Percentiles rank a stretch among this genome's conserved stretches.
phyloP scores from a whole-genome alignment of 1,139 yeast species.

The Kodamaea suecica region DNA sequence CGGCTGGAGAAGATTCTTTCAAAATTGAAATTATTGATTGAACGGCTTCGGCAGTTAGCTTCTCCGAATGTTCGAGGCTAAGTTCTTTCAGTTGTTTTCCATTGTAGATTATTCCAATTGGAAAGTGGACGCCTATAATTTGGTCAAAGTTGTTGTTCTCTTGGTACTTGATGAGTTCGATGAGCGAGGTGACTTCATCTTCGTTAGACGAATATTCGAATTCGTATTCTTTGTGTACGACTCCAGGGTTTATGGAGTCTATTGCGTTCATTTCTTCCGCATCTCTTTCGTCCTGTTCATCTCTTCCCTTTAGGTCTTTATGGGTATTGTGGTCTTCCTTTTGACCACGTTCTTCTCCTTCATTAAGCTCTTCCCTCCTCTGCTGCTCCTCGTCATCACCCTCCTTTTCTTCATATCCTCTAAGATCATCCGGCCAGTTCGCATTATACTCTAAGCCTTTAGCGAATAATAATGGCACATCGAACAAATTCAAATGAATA shows the following conservation, averaged over 20 bases:
- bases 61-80: constrained; percentile 1
- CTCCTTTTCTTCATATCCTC: too few relatives aligned
- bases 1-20: background rate
- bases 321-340: constrained; percentile 8
- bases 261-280: constrained; percentile 11
- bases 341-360: too few relatives aligned
- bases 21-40: constrained; percentile 2
- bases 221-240: too few relatives aligned
- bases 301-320: too few relatives aligned
- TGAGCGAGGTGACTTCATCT: too few relatives aligned
- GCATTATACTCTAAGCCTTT: constrained; percentile 17
- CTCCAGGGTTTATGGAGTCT: too few relatives aligned
- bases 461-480: constrained; percentile 17
- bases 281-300: too few relatives aligned
- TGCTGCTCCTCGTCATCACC: too few relatives aligned
- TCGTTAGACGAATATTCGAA: too few relatives aligned
- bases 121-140: constrained; percentile 14
- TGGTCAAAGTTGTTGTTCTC: constrained; percentile 13
- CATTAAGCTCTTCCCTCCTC: too few relatives aligned
- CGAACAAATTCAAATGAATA: constrained; percentile 12
- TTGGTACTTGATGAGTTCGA: constrained; percentile 14
- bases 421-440: too few relatives aligned
- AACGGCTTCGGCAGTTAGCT: constrained; percentile 1
- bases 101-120: constrained; percentile 17
- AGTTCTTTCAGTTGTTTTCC: constrained; percentile 7